Base-by-base conservation (phyloP, 129 eudicot species). In the Pseudognaphalium luteoalbum region DNA sequence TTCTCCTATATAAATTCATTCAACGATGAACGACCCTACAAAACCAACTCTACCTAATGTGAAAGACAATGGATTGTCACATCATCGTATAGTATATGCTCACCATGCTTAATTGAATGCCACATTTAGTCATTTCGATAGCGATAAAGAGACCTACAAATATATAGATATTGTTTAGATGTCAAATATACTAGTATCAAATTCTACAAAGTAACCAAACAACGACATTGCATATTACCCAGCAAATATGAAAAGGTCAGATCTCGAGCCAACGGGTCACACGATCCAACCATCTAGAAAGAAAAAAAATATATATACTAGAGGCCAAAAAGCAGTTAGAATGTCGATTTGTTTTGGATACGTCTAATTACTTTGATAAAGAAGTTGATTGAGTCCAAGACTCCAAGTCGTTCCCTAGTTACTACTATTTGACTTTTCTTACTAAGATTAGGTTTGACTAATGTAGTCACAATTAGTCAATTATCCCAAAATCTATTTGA, bases 391-490 rank as follows among this genome's bases (percentile, higher is more conserved):
- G 54, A 14, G 54, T 47, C 54, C 17, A 47, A 47, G 54, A 12
- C 54, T 47, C 54, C 17, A 47, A 47, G 54, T 47, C 54, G 35
- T 65, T 51, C n/a, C 35, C n/a, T 32, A 52, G 25, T 66, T 54
- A 15, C 57, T 42, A 78, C 64, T 39, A 4, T 59, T 60, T 70
- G 37, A 78, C 67, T 29, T 22, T 19, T 68, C 20, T 44, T 19
- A 30, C 8, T 42, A 42, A 14, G 37, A 47, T 68, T 70, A 42
- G 28, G 15, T 51, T 54, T 67, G 68, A 76, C 81, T 51, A 16
- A 56, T 67, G 4, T 56, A 57, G 58, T 69, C 33, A 68, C 15
- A n/a, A 68, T 68, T 69, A 68, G 61, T 68, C 80, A 66, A 67
- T 28, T 54, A 14, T 44, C 74, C 0, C 6, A 32, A 25, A 28